These are phyloP conservation scores for Suillus sp. DNA, from an alignment of 768 basidiomycete genomes.

Conservation along the genomic window DNA sequence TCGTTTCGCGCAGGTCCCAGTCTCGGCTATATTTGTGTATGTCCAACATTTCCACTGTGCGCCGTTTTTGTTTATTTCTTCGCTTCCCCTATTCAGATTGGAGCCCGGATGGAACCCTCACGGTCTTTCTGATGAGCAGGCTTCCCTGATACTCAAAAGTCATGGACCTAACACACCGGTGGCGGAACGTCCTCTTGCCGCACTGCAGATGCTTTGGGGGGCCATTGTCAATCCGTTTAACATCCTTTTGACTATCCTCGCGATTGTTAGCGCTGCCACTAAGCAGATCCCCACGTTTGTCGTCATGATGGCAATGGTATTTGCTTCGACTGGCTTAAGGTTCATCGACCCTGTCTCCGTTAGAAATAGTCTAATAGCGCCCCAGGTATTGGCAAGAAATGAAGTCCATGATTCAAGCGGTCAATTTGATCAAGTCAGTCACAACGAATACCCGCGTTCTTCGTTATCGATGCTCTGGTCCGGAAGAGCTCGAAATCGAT, in stretches of 20 bases:
- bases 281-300: slow-evolving; percentile 34
- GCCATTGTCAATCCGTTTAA: slow-evolving; percentile 41
- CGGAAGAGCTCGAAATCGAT: slow-evolving; percentile 34
- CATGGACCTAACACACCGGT: slow-evolving; percentile 34
- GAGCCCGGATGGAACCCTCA: slow-evolving; percentile 28
- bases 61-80: background rate
- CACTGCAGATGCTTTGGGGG: slow-evolving; percentile 31
- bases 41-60: background rate
- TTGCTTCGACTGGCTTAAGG: slow-evolving; percentile 37
- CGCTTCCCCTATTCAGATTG: slow-evolving; percentile 17
- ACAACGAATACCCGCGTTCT: slow-evolving; percentile 36
- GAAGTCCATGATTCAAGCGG: slow-evolving; percentile 37
- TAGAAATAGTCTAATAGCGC: background rate
- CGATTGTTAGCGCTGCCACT: slow-evolving; percentile 35
- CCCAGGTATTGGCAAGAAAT: slow-evolving; percentile 36
- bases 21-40: slow-evolving; percentile 27
- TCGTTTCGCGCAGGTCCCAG: slow-evolving; percentile 30
- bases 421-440: slow-evolving; percentile 36
- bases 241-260: slow-evolving; percentile 34
- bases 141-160: slow-evolving; percentile 20
- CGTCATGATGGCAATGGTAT: slow-evolving; percentile 39
- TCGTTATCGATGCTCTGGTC: slow-evolving; percentile 24
- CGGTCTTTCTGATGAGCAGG: slow-evolving; percentile 27
- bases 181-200: slow-evolving; percentile 33
- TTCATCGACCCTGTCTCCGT: slow-evolving; percentile 11